Conservation (phyloP, 1,284 basidiomycete species). For the Erythrobasidium hasegawianum region DNA sequence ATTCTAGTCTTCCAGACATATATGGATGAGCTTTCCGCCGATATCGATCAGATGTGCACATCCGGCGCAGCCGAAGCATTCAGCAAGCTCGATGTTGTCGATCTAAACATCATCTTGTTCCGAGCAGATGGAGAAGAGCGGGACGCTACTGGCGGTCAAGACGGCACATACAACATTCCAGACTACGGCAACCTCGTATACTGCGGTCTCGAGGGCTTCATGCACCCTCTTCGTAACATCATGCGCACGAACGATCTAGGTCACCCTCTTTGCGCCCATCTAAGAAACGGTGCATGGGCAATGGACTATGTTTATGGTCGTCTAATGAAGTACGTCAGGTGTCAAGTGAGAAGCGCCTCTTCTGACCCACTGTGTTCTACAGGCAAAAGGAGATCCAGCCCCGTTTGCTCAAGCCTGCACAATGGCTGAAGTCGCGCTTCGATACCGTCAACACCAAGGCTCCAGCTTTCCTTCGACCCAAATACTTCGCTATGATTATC, state of each 20-base stretch:
- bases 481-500: constrained; percentile 85
- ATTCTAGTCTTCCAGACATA: constrained; percentile 85
- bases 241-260: constrained; percentile 87
- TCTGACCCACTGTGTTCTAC: constrained; percentile 11
- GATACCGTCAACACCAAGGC: constrained; percentile 68
- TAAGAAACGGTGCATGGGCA: constrained; percentile 82
- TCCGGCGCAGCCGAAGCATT: constrained; percentile 69
- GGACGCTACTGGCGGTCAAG: constrained; percentile 64
- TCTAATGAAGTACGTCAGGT: constrained; percentile 61
- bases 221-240: constrained; percentile 74
- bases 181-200: constrained; percentile 70
- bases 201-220: constrained; percentile 93
- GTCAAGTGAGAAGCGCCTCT: constrained; percentile 5
- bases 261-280: constrained; percentile 78
- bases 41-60: constrained; percentile 67
- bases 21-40: constrained; percentile 61
- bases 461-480: constrained; percentile 82
- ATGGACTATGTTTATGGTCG: constrained; percentile 75
- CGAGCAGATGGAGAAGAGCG: constrained; percentile 83
- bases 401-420: constrained; percentile 62
- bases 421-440: constrained; percentile 80
- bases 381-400: constrained; percentile 69
- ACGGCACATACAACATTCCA: constrained; percentile 75
- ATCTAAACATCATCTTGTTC: constrained; percentile 78
- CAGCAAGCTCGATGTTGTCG: constrained; percentile 68